phyloP scores from a whole-genome alignment of 2,329 filamentous ascomycete genomes.

The Aureobasidium lini region DNA sequence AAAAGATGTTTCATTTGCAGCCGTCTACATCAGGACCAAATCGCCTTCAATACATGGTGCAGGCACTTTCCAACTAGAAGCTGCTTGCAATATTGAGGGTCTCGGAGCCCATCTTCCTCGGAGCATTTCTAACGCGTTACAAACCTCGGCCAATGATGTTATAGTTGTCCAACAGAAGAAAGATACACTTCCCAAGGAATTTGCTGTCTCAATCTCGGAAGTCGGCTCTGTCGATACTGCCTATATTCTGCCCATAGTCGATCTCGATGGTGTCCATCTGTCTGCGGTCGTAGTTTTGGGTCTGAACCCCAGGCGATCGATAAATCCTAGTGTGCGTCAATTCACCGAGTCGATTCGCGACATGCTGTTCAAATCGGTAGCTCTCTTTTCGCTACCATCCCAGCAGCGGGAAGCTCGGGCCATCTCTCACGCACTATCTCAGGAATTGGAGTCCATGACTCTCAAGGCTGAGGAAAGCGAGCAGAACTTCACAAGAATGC shows the following conservation, averaged over 20 bases:
- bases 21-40: neutral
- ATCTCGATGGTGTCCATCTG: conserved; percentile 28
- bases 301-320: conserved; percentile 31
- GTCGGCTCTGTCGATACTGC: neutral
- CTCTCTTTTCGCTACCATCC: conserved; percentile 24
- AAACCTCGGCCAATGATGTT: neutral
- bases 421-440: conserved; percentile 31
- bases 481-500: conserved; percentile 33
- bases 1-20: neutral
- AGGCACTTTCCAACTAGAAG: conserved; percentile 14
- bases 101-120: neutral
- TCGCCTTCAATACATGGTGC: neutral
- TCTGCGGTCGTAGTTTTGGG: conserved; percentile 33
- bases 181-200: neutral
- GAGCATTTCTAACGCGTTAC: neutral
- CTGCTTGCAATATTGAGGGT: neutral
- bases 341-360: conserved; percentile 31
- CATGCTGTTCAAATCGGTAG: conserved; percentile 31
- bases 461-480: conserved; percentile 29
- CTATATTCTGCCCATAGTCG: conserved; percentile 15
- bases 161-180: neutral
- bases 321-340: conserved; percentile 31
- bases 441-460: conserved; percentile 26
- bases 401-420: conserved; percentile 20
- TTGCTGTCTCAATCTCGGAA: neutral